These are phyloP conservation scores for Cyclocybe cylindracea DNA, from an alignment of 768 basidiomycete species.

Conservation along the genomic window DNA sequence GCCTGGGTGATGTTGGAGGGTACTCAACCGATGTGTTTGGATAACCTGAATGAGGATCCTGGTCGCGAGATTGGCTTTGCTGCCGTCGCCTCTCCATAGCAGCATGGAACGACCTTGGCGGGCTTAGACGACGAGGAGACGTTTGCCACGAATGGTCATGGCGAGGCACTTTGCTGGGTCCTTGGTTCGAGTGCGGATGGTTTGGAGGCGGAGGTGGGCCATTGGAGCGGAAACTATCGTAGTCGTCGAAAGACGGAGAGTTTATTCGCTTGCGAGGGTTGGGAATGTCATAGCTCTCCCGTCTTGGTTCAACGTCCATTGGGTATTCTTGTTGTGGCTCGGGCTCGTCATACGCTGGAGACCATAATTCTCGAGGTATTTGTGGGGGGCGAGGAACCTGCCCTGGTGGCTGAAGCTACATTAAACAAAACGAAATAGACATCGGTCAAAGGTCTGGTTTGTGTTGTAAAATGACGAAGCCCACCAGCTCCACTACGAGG, in stretches of 20 bases:
- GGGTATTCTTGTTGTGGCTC: slow-evolving; percentile 1
- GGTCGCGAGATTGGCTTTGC: not conserved
- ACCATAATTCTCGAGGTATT: slow-evolving; percentile 26
- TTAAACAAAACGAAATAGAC: slow-evolving; percentile 1
- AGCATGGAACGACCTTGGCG: slow-evolving; percentile 2
- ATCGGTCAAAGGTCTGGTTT: not conserved
- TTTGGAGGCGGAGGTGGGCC: not conserved
- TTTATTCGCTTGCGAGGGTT: slow-evolving; percentile 20
- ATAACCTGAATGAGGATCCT: too few relatives aligned
- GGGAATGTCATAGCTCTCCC: not conserved
- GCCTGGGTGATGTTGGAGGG: too few relatives aligned
- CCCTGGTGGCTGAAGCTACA: slow-evolving; percentile 37
- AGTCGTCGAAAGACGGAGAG: slow-evolving; percentile 27
- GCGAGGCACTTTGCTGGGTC: slow-evolving; percentile 10
- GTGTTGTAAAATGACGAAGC: slow-evolving; percentile 15
- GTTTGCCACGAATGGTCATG: slow-evolving; percentile 13
- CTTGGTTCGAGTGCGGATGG: not conserved
- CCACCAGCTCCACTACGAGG: slow-evolving; percentile 60
- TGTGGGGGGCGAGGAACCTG: slow-evolving; percentile 30
- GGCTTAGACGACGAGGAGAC: slow-evolving; percentile 9
- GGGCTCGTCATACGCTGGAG: slow-evolving; percentile 5
- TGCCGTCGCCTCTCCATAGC: not conserved
- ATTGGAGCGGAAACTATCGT: slow-evolving; percentile 11
- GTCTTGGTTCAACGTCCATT: slow-evolving; percentile 13
- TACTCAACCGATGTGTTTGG: too few relatives aligned